Evolutionary conservation across 192 early-diverging fungal species (phyloP).

Genomic region (Backusella macrospora): DNA sequence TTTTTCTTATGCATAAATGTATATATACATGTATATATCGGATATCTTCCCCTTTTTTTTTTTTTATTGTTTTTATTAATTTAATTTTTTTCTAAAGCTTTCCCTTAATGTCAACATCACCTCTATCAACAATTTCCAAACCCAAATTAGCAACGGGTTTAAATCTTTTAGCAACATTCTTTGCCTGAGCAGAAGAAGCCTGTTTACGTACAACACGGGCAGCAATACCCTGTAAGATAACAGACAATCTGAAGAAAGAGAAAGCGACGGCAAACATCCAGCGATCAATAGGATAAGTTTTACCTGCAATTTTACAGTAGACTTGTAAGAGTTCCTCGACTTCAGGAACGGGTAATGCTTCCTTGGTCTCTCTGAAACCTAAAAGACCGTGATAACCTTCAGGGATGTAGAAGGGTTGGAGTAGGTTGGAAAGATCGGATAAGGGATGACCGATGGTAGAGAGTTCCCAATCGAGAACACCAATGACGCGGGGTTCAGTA

Average conservation of each 20-base stretch:
- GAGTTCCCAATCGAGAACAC: constrained; percentile 92
- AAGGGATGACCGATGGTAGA: constrained; percentile 92
- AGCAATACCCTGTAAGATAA: constrained; percentile 89
- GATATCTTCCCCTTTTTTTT: not conserved
- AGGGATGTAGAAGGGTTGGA: constrained; percentile 72
- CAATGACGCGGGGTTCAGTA: constrained; percentile 75
- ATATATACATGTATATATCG: too few species aligned
- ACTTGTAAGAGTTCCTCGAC: constrained; percentile 67
- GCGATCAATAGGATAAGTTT: constrained; percentile 72
- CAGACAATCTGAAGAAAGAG: constrained; percentile 83
- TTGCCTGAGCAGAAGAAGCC: constrained; percentile 73
- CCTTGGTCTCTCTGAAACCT: constrained; percentile 50
- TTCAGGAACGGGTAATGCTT: constrained; percentile 60
- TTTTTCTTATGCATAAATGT: too few species aligned
- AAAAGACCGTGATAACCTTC: not conserved
- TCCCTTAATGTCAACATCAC: constrained; percentile 31
- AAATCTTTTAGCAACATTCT: constrained; percentile 46
- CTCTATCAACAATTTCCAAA: constrained; percentile 63
- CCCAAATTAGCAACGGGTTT: constrained; percentile 53
- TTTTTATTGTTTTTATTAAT: not conserved
- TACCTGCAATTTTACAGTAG: constrained; percentile 67
- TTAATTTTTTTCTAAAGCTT: constrained; percentile 9
- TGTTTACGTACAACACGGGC: constrained; percentile 86
- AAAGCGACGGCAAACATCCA: constrained; percentile 88
- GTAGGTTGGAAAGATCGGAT: constrained; percentile 86